Evolutionary conservation across 2,329 filamentous ascomycete genomes (phyloP).

Genomic region (Blumeria graminis): DNA sequence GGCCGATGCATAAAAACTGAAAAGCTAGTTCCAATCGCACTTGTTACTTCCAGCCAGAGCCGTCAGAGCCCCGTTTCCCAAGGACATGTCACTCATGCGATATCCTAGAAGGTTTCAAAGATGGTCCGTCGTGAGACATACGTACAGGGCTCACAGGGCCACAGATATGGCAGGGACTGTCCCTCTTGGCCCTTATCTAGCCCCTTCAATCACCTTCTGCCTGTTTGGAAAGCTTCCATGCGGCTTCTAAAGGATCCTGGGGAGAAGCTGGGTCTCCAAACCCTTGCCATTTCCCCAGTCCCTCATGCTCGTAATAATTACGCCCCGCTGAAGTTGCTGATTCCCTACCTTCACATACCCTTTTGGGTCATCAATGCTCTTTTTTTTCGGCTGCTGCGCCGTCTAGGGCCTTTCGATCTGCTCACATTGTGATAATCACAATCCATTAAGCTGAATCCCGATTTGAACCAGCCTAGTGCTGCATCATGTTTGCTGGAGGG

Average conservation of each 20-base stretch:
- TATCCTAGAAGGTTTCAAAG: too few relatives aligned
- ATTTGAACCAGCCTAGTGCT: constrained; percentile 2
- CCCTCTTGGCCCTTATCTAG: too few relatives aligned
- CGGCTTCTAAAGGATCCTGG: constrained; percentile 2
- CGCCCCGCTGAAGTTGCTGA: too few relatives aligned
- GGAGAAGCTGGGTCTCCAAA: neutral
- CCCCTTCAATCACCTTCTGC: neutral
- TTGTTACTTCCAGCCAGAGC: too few relatives aligned
- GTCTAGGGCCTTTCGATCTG: constrained; percentile 6
- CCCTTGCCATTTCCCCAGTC: neutral
- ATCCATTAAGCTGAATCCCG: constrained; percentile 7
- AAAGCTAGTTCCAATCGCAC: too few relatives aligned
- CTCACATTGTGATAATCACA: constrained; percentile 8
- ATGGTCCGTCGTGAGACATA: too few relatives aligned
- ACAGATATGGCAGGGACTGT: too few relatives aligned
- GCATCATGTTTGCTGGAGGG: constrained; percentile 7
- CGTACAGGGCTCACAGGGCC: too few relatives aligned
- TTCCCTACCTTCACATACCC: too few relatives aligned
- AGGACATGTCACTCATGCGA: too few relatives aligned
- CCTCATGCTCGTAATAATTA: neutral
- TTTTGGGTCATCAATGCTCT: constrained; percentile 3
- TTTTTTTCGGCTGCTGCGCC: neutral
- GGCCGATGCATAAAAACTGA: too few relatives aligned
- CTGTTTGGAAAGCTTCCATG: constrained; percentile 1
- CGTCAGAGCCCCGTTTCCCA: too few relatives aligned